Base-by-base conservation (phyloP, 2,329 filamentous ascomycete species). In the Paecilomyces formosus region DNA sequence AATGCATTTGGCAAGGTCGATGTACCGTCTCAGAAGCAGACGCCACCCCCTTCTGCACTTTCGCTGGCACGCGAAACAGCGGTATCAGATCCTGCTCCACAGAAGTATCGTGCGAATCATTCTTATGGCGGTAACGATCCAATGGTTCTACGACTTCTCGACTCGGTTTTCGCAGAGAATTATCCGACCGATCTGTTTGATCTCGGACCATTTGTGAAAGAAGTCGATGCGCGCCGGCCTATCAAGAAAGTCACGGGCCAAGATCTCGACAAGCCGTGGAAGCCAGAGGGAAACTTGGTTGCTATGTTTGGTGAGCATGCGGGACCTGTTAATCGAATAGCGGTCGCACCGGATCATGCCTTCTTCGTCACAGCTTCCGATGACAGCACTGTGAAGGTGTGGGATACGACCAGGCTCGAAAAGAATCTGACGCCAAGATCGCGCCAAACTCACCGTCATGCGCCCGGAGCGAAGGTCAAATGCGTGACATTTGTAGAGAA, bases 291-390 rank as follows among this genome's bases (percentile, higher is more conserved):
- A 1, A 87, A 86, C 55, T 81, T 97, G 8, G 88, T 97, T 21
- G 91, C 92, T 1, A 90, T 90, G 0, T 92, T 97, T 68, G 86
- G 89, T 1, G 94, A 99, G 71, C 94, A 99, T 70, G 86, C 82
- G 28, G 90, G 86, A 0, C 84, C 90, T 7, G 85, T 97, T 63
- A 96, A 89, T 68, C 85, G 92, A 9, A 85, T 97, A 11, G 80
- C 89, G 1, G 85, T 91, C 7, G 88, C 94, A 1, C 91, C 93
- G 0, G 94, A 99, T 69, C 93, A 99, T 71, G 79, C 87, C 3
- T 99, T 99, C 76, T 99, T 99, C 73, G 82, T 97, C 58, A 97
- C 94, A 0, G 93, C 87, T 6, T 93, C 92, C 9, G 90, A 96
- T 67, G 94, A 99, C 73, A 90, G 94, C 2, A 86, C 84, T 6